Evolutionary conservation across 805 yeast genomes (phyloP).

Genomic region (Lipomyces kockii): DNA sequence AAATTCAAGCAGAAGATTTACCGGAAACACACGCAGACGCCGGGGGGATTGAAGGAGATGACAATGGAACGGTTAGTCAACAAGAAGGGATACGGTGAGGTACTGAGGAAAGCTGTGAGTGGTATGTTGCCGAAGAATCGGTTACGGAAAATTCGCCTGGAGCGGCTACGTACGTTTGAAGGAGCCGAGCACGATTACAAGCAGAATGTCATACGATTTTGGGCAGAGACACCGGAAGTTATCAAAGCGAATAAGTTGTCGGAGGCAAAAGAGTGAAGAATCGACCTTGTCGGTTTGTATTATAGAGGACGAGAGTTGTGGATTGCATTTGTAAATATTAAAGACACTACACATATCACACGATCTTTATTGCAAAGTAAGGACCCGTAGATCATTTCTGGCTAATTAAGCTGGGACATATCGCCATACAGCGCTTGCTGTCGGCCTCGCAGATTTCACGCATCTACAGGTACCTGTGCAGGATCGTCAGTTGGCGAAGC

Average conservation of each 20-base stretch:
- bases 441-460: not conserved
- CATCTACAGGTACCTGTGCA: no score
- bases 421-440: not conserved
- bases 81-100: slow-evolving; percentile 87
- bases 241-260: slow-evolving; percentile 8
- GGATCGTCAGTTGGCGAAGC: no score
- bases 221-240: slow-evolving; percentile 31
- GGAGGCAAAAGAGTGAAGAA: not conserved
- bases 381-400: no score
- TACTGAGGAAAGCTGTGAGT: slow-evolving; percentile 83
- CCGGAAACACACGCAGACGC: slow-evolving; percentile 87
- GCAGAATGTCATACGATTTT: slow-evolving; percentile 61
- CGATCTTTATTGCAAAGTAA: no score
- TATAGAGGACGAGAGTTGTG: not conserved
- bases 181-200: slow-evolving; percentile 88
- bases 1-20: slow-evolving; percentile 80
- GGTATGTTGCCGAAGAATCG: slow-evolving; percentile 96
- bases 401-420: not conserved
- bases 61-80: slow-evolving; percentile 78
- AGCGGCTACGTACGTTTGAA: slow-evolving; percentile 83
- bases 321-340: not conserved
- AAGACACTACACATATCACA: not conserved
- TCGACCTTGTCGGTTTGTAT: not conserved
- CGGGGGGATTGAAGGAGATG: slow-evolving; percentile 77
- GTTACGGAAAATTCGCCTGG: slow-evolving; percentile 75